These are phyloP conservation scores for Euphorbia tirucalli DNA, from an alignment of 345 rosid genomes.

Conservation along the genomic window DNA sequence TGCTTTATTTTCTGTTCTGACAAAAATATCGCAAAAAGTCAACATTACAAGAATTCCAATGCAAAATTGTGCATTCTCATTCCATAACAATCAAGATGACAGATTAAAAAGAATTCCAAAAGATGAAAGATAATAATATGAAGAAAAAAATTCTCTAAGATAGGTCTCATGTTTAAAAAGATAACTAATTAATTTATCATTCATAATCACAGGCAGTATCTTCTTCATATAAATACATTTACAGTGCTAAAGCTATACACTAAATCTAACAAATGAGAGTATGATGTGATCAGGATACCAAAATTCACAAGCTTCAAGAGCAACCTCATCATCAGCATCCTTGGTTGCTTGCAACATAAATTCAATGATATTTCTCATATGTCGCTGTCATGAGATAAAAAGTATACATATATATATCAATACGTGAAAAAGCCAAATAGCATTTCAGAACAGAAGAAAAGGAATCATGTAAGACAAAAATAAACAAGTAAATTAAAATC, in stretches of 20 bases:
- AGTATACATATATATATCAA: not conserved
- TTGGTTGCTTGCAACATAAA: conserved; percentile 87
- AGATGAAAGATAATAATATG: not conserved
- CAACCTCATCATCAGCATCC: conserved; percentile 85
- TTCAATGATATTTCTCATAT: conserved; percentile 69
- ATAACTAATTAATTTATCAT: not conserved
- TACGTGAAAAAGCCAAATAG: not conserved
- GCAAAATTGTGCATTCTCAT: not conserved
- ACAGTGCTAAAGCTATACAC: not conserved
- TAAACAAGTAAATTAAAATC: not conserved
- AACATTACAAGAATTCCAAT: not conserved
- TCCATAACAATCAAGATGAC: not conserved
- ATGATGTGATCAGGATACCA: conserved; percentile 46
- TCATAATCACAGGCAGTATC: not conserved
- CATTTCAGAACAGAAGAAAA: not conserved
- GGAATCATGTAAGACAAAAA: conserved; percentile 7
- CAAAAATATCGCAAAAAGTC: not conserved
- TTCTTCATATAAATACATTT: not conserved
- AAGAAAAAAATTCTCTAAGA: not conserved
- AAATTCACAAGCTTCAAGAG: conserved; percentile 96
- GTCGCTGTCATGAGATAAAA: conserved; percentile 50
- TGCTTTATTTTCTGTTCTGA: not conserved
- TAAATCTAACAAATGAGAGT: not conserved
- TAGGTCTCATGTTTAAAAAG: not conserved
- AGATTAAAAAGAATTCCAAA: not conserved